These are phyloP conservation scores for Thymus mandschuricus DNA, from an alignment of 257 asterid genomes.

Conservation along the genomic window DNA sequence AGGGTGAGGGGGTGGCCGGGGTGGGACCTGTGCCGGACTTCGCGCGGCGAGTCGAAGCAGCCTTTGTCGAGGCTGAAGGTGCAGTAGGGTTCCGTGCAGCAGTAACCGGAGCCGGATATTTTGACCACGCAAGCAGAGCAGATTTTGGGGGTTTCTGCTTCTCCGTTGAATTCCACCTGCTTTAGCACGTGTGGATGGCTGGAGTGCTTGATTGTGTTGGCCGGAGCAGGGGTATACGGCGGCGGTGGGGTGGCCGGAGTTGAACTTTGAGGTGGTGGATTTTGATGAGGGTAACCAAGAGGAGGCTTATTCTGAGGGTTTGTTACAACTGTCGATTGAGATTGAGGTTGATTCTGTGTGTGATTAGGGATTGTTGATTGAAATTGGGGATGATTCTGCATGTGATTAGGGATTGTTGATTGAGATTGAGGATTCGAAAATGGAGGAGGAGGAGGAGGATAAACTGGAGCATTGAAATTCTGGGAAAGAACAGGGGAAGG, in stretches of 20 bases:
- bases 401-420: background rate
- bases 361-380: background rate
- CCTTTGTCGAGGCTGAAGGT: constrained; percentile 59
- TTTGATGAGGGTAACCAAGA: constrained; percentile 4
- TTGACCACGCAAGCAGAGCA: constrained; percentile 68
- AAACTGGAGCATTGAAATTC: constrained; percentile 16
- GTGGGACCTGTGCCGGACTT: constrained; percentile 56
- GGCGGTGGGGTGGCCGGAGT: constrained; percentile 21
- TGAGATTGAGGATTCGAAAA: background rate
- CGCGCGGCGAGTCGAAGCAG: constrained; percentile 61
- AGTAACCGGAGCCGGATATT: constrained; percentile 45
- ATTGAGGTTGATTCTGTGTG: background rate
- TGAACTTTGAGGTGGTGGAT: constrained; percentile 12
- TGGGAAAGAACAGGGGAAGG: constrained; percentile 17
- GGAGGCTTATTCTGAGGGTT: background rate
- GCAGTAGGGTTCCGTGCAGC: constrained; percentile 58
- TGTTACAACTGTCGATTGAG: too few relatives aligned
- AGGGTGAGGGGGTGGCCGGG: constrained; percentile 60
- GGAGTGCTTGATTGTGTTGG: constrained; percentile 54
- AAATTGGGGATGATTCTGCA: background rate
- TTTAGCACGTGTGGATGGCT: constrained; percentile 62
- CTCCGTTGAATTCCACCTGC: constrained; percentile 36
- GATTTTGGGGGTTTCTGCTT: constrained; percentile 15
- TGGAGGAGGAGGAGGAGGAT: constrained; percentile 21
- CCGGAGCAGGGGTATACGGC: constrained; percentile 14